These are phyloP conservation scores for Neurospora sp. DNA, from an alignment of 495 filamentous ascomycete genomes.

Conservation along the genomic window DNA sequence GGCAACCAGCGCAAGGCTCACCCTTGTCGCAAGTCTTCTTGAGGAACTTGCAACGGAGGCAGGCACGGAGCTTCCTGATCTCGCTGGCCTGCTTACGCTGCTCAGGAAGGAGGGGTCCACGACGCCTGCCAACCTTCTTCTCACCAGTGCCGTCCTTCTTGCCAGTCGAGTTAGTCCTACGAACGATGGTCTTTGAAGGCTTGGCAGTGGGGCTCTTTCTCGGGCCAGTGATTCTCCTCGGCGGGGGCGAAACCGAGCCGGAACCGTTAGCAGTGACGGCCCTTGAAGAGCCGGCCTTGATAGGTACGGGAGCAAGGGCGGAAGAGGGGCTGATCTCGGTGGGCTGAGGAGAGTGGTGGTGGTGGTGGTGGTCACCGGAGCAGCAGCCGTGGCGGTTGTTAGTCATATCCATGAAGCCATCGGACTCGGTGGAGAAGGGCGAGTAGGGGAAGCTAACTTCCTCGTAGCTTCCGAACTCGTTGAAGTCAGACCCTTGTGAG, in stretches of 20 bases:
- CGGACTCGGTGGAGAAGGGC: conserved; percentile 54
- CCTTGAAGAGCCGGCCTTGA: conserved; percentile 51
- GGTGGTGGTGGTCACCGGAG: conserved; percentile 32
- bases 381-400: conserved; percentile 39
- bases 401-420: conserved; percentile 42
- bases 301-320: conserved; percentile 56
- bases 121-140: conserved; percentile 81
- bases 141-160: conserved; percentile 65
- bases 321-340: conserved; percentile 52
- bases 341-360: conserved; percentile 30
- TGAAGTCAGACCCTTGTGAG: conserved; percentile 55
- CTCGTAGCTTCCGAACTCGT: conserved; percentile 69
- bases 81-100: conserved; percentile 90
- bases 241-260: conserved; percentile 53
- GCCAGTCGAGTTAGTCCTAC: conserved; percentile 55
- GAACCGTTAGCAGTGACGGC: conserved; percentile 47
- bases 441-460: conserved; percentile 67
- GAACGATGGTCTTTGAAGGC: conserved; percentile 67
- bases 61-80: conserved; percentile 84
- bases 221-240: conserved; percentile 50
- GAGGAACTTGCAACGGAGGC: conserved; percentile 91
- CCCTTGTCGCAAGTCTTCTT: conserved; percentile 98
- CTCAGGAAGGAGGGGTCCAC: conserved; percentile 81
- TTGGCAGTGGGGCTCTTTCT: conserved; percentile 75
- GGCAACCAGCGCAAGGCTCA: conserved; percentile 85